A percentile compares a stretch with the other conserved stretches of the same genome.
These are phyloP conservation scores for Fusarium setosum DNA, from an alignment of 2,329 filamentous ascomycete genomes.

Conservation along the genomic window DNA sequence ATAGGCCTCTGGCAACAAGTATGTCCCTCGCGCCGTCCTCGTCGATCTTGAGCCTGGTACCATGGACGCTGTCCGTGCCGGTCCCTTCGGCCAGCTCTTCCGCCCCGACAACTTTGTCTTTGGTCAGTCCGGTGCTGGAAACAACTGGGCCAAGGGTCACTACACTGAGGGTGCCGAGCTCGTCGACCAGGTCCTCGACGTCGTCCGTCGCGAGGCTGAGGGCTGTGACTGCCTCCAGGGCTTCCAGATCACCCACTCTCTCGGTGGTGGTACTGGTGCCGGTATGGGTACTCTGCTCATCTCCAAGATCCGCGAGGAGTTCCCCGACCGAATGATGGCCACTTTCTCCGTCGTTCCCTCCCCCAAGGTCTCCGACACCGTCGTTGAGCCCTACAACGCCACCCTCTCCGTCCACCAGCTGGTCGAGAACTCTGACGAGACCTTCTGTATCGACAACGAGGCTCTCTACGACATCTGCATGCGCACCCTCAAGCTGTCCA, in stretches of 20 bases:
- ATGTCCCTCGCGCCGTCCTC: conserved; percentile 98
- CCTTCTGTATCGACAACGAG: conserved; percentile 99
- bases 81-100: conserved; percentile 99
- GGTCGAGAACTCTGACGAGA: conserved; percentile 99
- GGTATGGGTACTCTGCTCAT: conserved; percentile 99
- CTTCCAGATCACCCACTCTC: conserved; percentile 99
- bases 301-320: conserved; percentile 99
- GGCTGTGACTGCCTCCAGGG: conserved; percentile 99
- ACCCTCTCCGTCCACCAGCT: conserved; percentile 99
- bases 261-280: conserved; percentile 99
- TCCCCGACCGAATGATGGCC: conserved; percentile 99
- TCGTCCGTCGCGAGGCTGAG: conserved; percentile 98
- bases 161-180: conserved; percentile 99
- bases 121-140: conserved; percentile 98
- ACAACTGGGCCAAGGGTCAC: conserved; percentile 99
- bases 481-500: conserved; percentile 98
- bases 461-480: conserved; percentile 99
- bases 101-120: conserved; percentile 99
- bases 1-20: conserved; percentile 97
- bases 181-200: conserved; percentile 97
- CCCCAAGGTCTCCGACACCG: conserved; percentile 99
- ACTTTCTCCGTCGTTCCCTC: conserved; percentile 99
- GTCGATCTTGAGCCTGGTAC: conserved; percentile 99
- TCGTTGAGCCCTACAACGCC: conserved; percentile 99
- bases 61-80: conserved; percentile 98